phyloP scores from a whole-genome alignment of 2,329 filamentous ascomycete species.

The Herpotrichia juniperi region DNA sequence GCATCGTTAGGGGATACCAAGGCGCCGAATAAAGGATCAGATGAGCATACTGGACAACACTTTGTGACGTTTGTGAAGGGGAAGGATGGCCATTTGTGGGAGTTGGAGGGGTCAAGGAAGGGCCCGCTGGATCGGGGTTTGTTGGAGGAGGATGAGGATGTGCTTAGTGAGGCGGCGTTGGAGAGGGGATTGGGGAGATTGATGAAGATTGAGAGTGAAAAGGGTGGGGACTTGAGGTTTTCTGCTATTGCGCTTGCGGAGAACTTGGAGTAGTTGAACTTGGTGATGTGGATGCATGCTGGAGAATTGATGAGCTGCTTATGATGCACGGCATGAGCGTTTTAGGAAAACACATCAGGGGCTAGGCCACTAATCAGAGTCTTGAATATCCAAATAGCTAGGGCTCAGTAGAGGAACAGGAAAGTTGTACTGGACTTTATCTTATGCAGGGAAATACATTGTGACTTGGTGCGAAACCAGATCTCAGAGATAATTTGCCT shows the following conservation, averaged over 20 bases:
- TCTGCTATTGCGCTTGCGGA: constrained; percentile 51
- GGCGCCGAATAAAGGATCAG: constrained; percentile 35
- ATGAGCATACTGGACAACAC: constrained; percentile 45
- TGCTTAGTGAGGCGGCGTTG: constrained; percentile 51
- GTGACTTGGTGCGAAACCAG: too few species aligned
- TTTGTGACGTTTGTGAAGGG: constrained; percentile 57
- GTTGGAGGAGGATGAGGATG: constrained; percentile 50
- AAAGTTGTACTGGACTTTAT: too few species aligned
- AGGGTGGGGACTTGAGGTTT: constrained; percentile 49
- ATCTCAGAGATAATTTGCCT: too few species aligned
- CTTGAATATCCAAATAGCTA: too few species aligned
- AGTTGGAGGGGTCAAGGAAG: constrained; percentile 52
- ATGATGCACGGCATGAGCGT: too few species aligned
- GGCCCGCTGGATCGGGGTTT: constrained; percentile 53
- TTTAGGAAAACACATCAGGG: too few species aligned
- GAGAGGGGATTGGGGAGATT: constrained; percentile 48
- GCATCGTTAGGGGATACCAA: constrained; percentile 50
- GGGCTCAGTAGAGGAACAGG: too few species aligned
- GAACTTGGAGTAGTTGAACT: neutral
- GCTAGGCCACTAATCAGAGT: too few species aligned
- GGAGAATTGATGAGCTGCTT: neutral
- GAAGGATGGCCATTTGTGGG: constrained; percentile 53
- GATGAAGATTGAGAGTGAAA: constrained; percentile 44
- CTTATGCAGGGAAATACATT: too few species aligned
- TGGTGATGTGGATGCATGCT: neutral